Conservation (phyloP, 345 rosid genomes). For the Erucastrum elatum region DNA sequence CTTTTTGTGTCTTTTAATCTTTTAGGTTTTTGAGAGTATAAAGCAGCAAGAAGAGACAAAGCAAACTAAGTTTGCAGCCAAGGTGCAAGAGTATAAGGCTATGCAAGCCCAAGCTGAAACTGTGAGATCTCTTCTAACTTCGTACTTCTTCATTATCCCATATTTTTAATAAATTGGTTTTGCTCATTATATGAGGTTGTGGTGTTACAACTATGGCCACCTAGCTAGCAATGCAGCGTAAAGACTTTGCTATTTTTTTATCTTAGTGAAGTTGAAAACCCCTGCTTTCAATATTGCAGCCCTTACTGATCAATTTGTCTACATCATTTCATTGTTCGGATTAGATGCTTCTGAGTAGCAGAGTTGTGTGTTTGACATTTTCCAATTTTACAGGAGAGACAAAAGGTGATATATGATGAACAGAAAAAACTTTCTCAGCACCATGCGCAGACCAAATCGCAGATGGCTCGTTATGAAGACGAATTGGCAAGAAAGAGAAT, state of each 20-base stretch:
- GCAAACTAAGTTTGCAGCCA: conserved; percentile 59
- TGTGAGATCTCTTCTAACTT: conserved; percentile 48
- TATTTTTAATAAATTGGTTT: background rate
- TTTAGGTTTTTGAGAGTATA: conserved; percentile 71
- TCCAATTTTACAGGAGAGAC: conserved; percentile 69
- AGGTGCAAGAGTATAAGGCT: conserved; percentile 80
- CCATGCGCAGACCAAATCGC: conserved; percentile 96
- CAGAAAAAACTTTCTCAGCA: conserved; percentile 87
- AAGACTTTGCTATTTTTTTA: background rate
- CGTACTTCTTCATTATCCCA: background rate
- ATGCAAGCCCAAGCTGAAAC: conserved; percentile 90
- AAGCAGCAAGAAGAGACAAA: conserved; percentile 84
- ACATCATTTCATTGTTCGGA: conserved; percentile 7
- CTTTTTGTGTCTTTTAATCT: conserved; percentile 4
- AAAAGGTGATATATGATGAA: conserved; percentile 85
- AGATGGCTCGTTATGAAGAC: conserved; percentile 95
- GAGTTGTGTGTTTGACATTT: conserved; percentile 21
- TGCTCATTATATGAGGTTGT: background rate
- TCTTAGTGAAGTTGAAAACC: background rate
- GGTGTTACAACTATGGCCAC: conserved; percentile 6
- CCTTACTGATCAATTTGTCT: conserved; percentile 19
- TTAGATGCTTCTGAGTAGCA: conserved; percentile 8
- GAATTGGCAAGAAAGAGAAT: conserved; percentile 96
- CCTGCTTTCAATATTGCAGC: background rate
- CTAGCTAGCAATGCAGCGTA: background rate